phyloP scores from a whole-genome alignment of 2,329 filamentous ascomycete genomes.

The Aspergillus sergii region DNA sequence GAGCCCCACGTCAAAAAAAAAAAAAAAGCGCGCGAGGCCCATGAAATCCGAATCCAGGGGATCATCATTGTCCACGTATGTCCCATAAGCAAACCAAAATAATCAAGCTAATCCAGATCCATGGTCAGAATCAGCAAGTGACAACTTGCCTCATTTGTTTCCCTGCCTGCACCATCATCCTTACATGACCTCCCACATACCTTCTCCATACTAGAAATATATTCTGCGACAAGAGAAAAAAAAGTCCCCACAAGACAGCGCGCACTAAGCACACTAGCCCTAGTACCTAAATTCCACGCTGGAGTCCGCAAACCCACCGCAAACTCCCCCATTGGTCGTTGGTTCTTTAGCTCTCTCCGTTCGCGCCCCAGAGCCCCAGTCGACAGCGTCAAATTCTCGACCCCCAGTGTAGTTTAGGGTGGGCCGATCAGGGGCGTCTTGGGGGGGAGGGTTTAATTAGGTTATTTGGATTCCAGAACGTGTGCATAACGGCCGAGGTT shows the following conservation, averaged over 20 bases:
- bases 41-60: not conserved
- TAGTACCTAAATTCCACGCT: not conserved
- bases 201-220: too few relatives aligned
- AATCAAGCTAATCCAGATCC: not conserved
- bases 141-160: too few relatives aligned
- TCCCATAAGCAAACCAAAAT: not conserved
- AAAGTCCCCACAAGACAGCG: not conserved
- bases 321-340: not conserved
- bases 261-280: not conserved
- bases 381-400: not conserved
- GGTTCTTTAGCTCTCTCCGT: not conserved
- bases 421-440: slow-evolving; percentile 12
- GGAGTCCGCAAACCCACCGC: not conserved
- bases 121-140: not conserved
- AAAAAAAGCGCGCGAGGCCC: not conserved
- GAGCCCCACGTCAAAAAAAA: slow-evolving; percentile 9
- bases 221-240: not conserved
- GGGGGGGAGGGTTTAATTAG: not conserved
- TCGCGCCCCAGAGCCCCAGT: slow-evolving; percentile 5
- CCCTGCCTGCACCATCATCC: not conserved
- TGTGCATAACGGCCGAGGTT: not conserved
- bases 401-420: slow-evolving; percentile 10
- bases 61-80: not conserved
- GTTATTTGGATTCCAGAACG: slow-evolving; percentile 7
- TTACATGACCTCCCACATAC: not conserved